Base-by-base conservation (phyloP, 2,329 filamentous ascomycete genomes). In the Tolypocladium album region DNA sequence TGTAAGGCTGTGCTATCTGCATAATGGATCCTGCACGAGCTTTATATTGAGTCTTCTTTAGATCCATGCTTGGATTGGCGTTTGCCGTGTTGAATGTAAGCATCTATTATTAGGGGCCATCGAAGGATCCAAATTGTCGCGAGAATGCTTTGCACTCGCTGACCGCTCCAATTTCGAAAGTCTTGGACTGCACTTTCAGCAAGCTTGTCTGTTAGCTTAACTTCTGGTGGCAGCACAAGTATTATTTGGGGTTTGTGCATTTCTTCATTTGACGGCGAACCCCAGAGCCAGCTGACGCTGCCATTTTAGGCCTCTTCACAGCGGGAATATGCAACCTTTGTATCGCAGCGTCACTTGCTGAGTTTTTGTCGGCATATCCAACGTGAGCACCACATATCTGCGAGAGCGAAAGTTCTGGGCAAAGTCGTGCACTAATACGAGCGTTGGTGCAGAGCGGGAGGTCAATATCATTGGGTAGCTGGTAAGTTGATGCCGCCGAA, bases 401-500 rank as follows among this genome's bases (percentile, higher is more conserved):
- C 20, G 9, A 1, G 7, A 36, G 9, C 2, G 17, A 13, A 15
- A 13, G 13, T 43, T 45, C 20, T 1, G 4, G 3, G 20, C 12
- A 13, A 36, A 17, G 12, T 5, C 22, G 8, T 27, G 17, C 39
- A 22, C 55, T 59, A 12, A 61, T 24, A 6, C 27, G 13, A 34
- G 56, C 42, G 11, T 27, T 17, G 9, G 36, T 24, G 9, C 55
- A 68, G 67, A 0, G 81, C 81, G 4, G 82, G 81, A 62, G 85
- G 82, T 4, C 80, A 87, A 70, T 89, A 90, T 63, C 86, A 89
- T 68, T 90, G 87, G 87, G 87, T 87, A 1, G 86, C 87, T n/a
- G 66, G 66, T 64, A 45, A 62, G 64, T 57, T 57, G 70, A 79
- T 88, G 62, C 77, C 79, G 55, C 83, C 81, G 73, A 76, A 78